Conservation (phyloP, 179 eudicot species). For the Silene vulgaris region DNA sequence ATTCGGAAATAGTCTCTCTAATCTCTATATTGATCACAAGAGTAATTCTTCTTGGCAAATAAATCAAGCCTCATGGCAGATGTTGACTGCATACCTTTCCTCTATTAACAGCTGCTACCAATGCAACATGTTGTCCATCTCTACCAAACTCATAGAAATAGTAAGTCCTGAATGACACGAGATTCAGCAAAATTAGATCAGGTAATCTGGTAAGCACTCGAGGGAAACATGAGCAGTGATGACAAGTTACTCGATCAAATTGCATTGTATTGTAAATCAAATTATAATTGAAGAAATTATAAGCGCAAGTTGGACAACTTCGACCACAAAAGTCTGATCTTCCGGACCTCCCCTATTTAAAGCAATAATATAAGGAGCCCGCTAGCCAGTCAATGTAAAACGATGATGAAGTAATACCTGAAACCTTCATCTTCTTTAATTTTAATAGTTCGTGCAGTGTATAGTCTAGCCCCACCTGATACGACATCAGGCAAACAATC, state of each 20-base stretch:
- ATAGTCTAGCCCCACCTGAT: slow-evolving; percentile 65
- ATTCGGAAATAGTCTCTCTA: too few relatives aligned
- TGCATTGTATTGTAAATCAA: too few relatives aligned
- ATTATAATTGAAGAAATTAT: too few relatives aligned
- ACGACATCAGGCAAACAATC: slow-evolving; percentile 23
- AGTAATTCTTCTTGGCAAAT: background rate
- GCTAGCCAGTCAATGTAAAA: too few relatives aligned
- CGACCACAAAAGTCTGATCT: too few relatives aligned
- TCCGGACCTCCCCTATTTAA: too few relatives aligned
- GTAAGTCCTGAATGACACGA: slow-evolving; percentile 60
- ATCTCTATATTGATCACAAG: background rate
- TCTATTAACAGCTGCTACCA: slow-evolving; percentile 77
- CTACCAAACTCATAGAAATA: slow-evolving; percentile 84
- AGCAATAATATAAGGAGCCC: too few relatives aligned
- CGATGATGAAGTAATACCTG: slow-evolving; percentile 37
- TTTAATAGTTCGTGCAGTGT: slow-evolving; percentile 73
- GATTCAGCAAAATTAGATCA: slow-evolving; percentile 15
- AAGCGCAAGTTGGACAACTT: too few relatives aligned
- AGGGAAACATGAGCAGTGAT: background rate
- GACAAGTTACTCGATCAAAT: too few relatives aligned
- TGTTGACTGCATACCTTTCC: slow-evolving; percentile 55
- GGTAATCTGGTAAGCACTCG: background rate
- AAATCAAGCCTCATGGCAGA: background rate
- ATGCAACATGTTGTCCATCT: slow-evolving; percentile 73
- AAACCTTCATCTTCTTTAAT: slow-evolving; percentile 84